Percentiles rank a stretch among this genome's conserved stretches.
Evolutionary conservation across 495 filamentous ascomycete species (phyloP).

Genomic region (Cudoniella acicularis): DNA sequence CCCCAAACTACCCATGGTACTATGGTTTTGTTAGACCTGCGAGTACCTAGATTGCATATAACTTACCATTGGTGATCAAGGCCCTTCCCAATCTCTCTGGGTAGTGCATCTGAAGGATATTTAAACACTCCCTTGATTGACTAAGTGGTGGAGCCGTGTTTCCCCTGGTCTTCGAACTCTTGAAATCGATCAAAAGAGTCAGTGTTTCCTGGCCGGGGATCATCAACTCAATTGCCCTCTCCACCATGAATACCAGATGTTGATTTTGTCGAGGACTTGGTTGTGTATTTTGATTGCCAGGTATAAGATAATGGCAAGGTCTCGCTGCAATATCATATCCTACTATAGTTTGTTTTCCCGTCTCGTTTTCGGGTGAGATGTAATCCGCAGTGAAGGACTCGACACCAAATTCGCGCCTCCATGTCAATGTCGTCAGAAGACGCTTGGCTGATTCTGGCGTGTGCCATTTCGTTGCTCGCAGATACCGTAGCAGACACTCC

Average conservation of each 20-base stretch:
- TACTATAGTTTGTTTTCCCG: slow-evolving; percentile 85
- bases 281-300: slow-evolving; percentile 87
- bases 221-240: slow-evolving; percentile 85
- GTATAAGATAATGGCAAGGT: slow-evolving; percentile 85
- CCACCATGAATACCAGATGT: slow-evolving; percentile 93
- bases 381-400: slow-evolving; percentile 73
- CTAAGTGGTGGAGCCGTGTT: slow-evolving; percentile 73
- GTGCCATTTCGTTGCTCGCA: slow-evolving; percentile 92
- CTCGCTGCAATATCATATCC: slow-evolving; percentile 82
- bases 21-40: slow-evolving; percentile 30
- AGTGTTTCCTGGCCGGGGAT: slow-evolving; percentile 79
- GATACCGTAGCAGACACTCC: slow-evolving; percentile 88
- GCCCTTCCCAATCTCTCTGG: slow-evolving; percentile 89
- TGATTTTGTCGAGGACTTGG: slow-evolving; percentile 85
- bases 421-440: slow-evolving; percentile 72
- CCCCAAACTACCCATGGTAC: slow-evolving; percentile 83
- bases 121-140: slow-evolving; percentile 73
- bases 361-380: slow-evolving; percentile 88
- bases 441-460: slow-evolving; percentile 70
- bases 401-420: slow-evolving; percentile 85
- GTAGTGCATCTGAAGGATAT: slow-evolving; percentile 91
- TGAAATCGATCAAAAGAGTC: slow-evolving; percentile 85
- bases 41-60: neutral
- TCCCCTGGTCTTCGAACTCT: slow-evolving; percentile 58
- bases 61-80: slow-evolving; percentile 78